Evolutionary conservation across 2,329 filamentous ascomycete genomes (phyloP), one percentile per base, ranked within the genome.

Genomic region (Apiospora malaysiana): DNA sequence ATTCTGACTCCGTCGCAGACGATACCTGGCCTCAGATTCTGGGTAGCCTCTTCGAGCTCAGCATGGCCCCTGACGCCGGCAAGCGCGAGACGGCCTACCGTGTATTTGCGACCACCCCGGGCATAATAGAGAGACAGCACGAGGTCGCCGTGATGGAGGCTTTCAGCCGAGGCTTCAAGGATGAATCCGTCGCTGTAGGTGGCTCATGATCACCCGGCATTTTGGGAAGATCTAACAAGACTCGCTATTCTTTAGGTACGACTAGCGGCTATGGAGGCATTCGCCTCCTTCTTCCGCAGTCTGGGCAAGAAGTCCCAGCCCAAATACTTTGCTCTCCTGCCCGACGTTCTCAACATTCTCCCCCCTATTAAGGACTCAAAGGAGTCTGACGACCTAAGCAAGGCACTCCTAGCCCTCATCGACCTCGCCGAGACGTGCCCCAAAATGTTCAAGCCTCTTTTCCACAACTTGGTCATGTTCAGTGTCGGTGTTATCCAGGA

Each of bases 401-500:
- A 94, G 79, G 95, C 95, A 27, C 90, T 99, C 56, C 86, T 98
- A 70, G 92, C 95, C 32, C 88, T 99, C 66, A 98, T 99, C 77
- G 96, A 98, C 75, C 88, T 99, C 70, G 96, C 96, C 49, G 96
- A 98, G 82, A 89, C 92, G n/a, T 93, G 94, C 27, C 94, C 95
- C 27, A 97, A 96, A 83, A 98, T 98, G 95, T 99, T 99, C 85
- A 97, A 96, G 83, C 89, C 88, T 25, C 87, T 97, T n/a, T 99
- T 99, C 85, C 92, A 93, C 79, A 95, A 94, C 78, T 87, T 99
- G 4, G 95, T 98, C 68, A 91, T 93, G 76, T 98, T 99, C 83
- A 95, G 92, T 80, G 91, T 98, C 72, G 94, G 93, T 8, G 94
- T 98, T 71, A 93, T 99, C 76, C 93, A 97, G 77, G 95, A 99